Evolutionary conservation across 108 stramenopile genomes (phyloP).

Genomic region (Nannochloropsis gaditana): DNA sequence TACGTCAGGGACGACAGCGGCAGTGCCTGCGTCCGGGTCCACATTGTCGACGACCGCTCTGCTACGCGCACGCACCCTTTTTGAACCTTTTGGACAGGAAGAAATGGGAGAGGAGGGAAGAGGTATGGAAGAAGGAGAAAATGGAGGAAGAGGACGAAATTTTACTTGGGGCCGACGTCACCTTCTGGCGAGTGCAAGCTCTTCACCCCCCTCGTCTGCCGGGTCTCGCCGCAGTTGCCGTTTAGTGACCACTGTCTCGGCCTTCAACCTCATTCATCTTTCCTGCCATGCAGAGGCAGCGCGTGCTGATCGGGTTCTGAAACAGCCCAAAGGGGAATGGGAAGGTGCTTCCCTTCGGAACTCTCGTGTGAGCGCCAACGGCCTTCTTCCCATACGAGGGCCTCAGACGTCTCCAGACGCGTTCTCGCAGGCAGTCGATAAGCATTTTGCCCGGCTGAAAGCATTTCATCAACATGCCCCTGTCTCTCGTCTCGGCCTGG

Average conservation of each 20-base stretch:
- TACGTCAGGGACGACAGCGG: neutral
- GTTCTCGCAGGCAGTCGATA: constrained; percentile 43
- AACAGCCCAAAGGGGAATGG: constrained; percentile 49
- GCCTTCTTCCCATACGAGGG: constrained; percentile 41
- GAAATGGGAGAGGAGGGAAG: constrained; percentile 11
- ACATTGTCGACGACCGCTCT: constrained; percentile 13
- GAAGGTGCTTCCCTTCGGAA: constrained; percentile 54
- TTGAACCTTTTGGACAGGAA: constrained; percentile 4
- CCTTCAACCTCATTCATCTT: constrained; percentile 44
- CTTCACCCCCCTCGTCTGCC: neutral
- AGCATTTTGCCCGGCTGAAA: constrained; percentile 47
- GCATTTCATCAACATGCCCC: constrained; percentile 23
- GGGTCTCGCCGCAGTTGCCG: constrained; percentile 9
- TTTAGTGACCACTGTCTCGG: constrained; percentile 34
- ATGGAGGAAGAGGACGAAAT: neutral
- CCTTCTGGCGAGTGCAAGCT: neutral
- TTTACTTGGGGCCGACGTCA: neutral
- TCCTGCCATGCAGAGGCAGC: constrained; percentile 49
- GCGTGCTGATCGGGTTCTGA: constrained; percentile 43
- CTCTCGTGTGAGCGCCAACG: constrained; percentile 48
- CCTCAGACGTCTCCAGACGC: constrained; percentile 36
- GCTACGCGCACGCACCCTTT: constrained; percentile 19
- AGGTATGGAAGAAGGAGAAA: neutral
- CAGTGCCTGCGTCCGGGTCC: neutral
- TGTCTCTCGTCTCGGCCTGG: constrained; percentile 31